phyloP scores from a whole-genome alignment of 305 asterid genomes.

The Stenogyne calaminthoides region DNA sequence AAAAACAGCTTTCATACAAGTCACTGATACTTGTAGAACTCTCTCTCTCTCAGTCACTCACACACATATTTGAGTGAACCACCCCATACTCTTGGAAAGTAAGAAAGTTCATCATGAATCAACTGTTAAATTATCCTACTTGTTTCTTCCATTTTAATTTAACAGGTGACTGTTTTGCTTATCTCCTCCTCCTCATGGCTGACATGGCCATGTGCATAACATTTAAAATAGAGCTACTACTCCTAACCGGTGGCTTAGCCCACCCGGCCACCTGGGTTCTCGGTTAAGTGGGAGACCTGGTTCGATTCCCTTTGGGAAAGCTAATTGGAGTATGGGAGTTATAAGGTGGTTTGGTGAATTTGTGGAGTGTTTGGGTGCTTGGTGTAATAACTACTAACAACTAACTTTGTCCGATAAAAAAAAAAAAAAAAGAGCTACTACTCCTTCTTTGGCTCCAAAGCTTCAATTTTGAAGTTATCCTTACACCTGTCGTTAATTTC shows the following conservation, averaged over 20 bases:
- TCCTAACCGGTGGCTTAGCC: too few relatives aligned
- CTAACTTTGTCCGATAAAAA: too few relatives aligned
- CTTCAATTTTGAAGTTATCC: background rate
- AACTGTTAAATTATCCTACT: background rate
- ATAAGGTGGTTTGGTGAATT: too few relatives aligned
- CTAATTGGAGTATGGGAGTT: too few relatives aligned
- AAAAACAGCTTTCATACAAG: background rate
- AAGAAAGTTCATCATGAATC: background rate
- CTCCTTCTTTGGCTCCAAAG: background rate
- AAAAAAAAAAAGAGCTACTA: too few relatives aligned
- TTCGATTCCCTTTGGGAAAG: too few relatives aligned
- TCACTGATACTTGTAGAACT: background rate
- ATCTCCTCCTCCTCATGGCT: background rate
- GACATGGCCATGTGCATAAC: slow-evolving; percentile 1
- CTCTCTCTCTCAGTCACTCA: background rate
- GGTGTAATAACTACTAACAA: too few relatives aligned
- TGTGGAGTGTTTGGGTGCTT: too few relatives aligned
- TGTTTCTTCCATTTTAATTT: background rate
- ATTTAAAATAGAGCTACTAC: background rate
- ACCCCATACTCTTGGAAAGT: background rate
- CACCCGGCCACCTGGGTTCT: too few relatives aligned
- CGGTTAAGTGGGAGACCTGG: too few relatives aligned
- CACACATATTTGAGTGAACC: background rate
- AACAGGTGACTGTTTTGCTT: background rate
- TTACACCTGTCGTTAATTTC: background rate